phyloP scores from a whole-genome alignment of 345 rosid species.

The Euphorbia tirucalli region DNA sequence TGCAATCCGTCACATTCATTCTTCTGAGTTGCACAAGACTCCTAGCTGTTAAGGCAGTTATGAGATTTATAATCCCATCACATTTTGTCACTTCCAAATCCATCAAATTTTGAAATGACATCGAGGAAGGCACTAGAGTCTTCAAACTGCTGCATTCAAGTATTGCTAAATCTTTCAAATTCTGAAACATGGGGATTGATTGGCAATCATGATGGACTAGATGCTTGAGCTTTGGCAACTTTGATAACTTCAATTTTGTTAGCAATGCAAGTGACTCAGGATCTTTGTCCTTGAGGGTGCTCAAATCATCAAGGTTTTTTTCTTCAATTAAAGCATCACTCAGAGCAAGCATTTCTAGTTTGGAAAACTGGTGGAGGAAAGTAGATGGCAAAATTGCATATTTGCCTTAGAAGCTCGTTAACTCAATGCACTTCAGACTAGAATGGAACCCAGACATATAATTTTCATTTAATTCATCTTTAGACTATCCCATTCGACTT shows the following conservation, averaged over 20 bases:
- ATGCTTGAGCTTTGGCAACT: neutral
- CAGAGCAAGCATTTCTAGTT: neutral
- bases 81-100: no score
- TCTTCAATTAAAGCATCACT: neutral
- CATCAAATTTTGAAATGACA: no score
- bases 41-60: no score
- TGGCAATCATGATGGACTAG: neutral
- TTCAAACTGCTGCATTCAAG: no score
- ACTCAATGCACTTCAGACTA: neutral
- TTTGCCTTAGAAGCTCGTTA: neutral
- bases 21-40: no score
- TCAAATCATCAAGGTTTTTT: neutral
- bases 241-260: neutral
- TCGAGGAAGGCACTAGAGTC: no score
- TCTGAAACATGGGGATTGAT: neutral
- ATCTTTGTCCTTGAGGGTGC: neutral
- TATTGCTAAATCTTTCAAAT: no score
- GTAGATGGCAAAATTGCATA: neutral
- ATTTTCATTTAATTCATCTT: neutral
- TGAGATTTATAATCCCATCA: no score
- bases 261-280: neutral
- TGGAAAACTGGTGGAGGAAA: neutral
- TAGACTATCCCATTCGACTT: conserved; percentile 1
- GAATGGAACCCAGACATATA: neutral
- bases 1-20: no score